Percentiles rank a stretch among this genome's conserved stretches.
Evolutionary conservation across 2,329 filamentous ascomycete species (phyloP).

Genomic region (Cladorrhinum sp.): DNA sequence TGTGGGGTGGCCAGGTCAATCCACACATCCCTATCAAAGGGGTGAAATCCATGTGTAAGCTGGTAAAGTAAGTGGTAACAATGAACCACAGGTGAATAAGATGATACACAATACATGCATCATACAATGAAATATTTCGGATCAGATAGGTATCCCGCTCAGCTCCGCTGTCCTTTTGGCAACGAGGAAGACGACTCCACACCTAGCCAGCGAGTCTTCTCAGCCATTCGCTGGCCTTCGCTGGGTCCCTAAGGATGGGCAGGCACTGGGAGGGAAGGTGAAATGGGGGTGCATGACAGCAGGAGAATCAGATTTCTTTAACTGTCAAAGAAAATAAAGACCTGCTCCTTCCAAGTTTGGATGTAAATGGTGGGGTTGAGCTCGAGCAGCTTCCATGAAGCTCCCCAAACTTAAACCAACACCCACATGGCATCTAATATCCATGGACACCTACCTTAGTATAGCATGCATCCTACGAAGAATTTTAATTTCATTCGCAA

Average conservation of each 20-base stretch:
- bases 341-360: background rate
- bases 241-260: background rate
- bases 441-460: background rate
- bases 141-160: background rate
- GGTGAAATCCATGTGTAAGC: constrained; percentile 1
- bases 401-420: background rate
- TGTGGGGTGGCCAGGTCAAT: background rate
- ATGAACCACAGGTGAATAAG: background rate
- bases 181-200: background rate
- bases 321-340: background rate
- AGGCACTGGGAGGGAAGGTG: background rate
- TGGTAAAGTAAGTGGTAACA: background rate
- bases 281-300: background rate
- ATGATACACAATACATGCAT: constrained; percentile 1
- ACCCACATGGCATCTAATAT: background rate
- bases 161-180: background rate
- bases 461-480: background rate
- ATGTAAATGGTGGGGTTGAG: background rate
- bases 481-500: background rate
- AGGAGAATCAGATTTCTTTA: background rate
- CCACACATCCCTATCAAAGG: background rate
- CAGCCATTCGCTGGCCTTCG: constrained; percentile 5
- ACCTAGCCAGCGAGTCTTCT: background rate
- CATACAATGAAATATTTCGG: background rate
- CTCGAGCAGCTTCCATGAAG: background rate